Conservation (phyloP, 441 rosid genomes). For the Corymbia citriodora region DNA sequence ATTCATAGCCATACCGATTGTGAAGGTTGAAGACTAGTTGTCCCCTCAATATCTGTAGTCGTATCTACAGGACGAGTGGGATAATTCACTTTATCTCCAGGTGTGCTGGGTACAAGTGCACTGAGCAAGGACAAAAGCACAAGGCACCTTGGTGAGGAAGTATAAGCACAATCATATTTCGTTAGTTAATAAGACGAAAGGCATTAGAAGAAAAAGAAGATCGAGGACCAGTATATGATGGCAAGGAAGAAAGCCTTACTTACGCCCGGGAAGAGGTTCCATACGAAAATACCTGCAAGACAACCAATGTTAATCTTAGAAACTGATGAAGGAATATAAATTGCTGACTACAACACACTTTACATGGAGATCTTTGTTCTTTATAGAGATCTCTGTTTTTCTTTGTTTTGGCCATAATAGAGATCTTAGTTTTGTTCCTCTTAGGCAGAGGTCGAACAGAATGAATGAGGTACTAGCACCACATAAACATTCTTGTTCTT, state of each 20-base stretch:
- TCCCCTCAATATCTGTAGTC: slow-evolving; percentile 86
- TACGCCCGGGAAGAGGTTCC: slow-evolving; percentile 82
- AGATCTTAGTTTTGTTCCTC: not conserved
- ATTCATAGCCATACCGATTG: slow-evolving; percentile 36
- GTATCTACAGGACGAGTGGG: slow-evolving; percentile 87
- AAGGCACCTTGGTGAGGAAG: not conserved
- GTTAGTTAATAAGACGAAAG: not conserved
- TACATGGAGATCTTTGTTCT: not conserved
- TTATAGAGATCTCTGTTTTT: not conserved
- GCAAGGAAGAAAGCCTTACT: slow-evolving; percentile 15
- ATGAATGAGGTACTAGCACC: not conserved
- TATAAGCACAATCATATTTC: not conserved
- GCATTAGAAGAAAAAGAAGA: not conserved
- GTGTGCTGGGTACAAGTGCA: slow-evolving; percentile 68
- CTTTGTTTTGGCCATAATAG: not conserved
- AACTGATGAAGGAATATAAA: not conserved
- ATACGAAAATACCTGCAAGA: slow-evolving; percentile 36
- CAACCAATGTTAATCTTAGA: not conserved
- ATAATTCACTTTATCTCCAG: slow-evolving; percentile 78
- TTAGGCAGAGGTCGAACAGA: not conserved
- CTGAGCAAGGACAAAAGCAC: not conserved
- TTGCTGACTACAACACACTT: not conserved
- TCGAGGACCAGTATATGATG: not conserved
- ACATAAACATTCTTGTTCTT: not conserved
- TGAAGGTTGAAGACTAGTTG: slow-evolving; percentile 77